Conservation (phyloP, 2,329 filamentous ascomycete genomes). For the Hypoxylon sp. region DNA sequence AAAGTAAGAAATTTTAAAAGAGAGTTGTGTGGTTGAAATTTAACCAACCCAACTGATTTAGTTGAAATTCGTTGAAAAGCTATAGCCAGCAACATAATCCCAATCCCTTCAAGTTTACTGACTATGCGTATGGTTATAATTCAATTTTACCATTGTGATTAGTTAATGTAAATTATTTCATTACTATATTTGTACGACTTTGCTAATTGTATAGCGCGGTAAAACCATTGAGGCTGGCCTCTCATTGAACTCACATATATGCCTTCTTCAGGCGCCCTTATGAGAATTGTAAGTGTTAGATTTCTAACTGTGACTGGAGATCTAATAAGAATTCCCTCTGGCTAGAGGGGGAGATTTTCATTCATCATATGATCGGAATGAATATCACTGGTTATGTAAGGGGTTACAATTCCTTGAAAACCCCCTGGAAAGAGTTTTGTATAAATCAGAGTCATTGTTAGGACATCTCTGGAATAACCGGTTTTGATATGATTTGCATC, state of each 20-base stretch:
- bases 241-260: background rate
- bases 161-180: background rate
- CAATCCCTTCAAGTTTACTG: background rate
- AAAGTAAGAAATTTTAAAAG: background rate
- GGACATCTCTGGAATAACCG: conserved; percentile 5
- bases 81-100: background rate
- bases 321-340: background rate
- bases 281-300: background rate
- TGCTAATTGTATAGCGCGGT: background rate
- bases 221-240: background rate
- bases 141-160: background rate
- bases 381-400: background rate
- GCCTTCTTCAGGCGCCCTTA: background rate
- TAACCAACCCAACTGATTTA: background rate
- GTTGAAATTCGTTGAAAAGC: background rate
- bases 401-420: background rate
- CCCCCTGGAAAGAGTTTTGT: background rate
- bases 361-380: background rate
- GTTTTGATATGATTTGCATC: conserved; percentile 11
- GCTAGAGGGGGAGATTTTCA: background rate
- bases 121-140: background rate
- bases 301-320: background rate
- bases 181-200: background rate
- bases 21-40: background rate
- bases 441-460: background rate